Conservation (phyloP, 2,329 filamentous ascomycete genomes). For the Colletotrichum ledebouriae region DNA sequence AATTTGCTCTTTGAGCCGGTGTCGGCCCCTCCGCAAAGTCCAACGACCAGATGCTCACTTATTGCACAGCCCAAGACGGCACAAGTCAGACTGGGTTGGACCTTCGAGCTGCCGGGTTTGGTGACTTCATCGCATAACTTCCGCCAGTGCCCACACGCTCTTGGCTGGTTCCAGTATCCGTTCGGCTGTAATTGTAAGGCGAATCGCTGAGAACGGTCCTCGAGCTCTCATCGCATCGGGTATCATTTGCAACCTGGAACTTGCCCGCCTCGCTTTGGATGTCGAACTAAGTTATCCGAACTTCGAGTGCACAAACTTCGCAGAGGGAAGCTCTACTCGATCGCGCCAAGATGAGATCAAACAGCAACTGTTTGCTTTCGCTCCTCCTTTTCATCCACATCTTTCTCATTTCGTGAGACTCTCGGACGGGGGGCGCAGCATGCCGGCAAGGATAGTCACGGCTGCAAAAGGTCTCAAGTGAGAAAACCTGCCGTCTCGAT, state of each 20-base stretch:
- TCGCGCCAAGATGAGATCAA: slow-evolving; percentile 35
- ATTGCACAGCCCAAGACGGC: not conserved
- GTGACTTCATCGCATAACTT: slow-evolving; percentile 30
- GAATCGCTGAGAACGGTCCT: slow-evolving; percentile 7
- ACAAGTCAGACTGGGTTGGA: slow-evolving; percentile 8
- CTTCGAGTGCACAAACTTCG: not conserved
- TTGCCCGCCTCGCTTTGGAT: not conserved
- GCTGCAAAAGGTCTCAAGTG: not conserved
- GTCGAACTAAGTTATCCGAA: slow-evolving; percentile 29
- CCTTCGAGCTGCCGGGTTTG: slow-evolving; percentile 22
- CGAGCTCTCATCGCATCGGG: not conserved
- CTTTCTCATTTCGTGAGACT: slow-evolving; percentile 15
- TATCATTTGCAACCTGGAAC: too few relatives aligned
- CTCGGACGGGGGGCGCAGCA: slow-evolving; percentile 25
- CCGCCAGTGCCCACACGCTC: slow-evolving; percentile 10
- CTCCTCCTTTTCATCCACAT: slow-evolving; percentile 2
- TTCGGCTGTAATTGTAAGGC: slow-evolving; percentile 5
- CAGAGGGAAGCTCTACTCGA: slow-evolving; percentile 33
- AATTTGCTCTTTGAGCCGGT: slow-evolving; percentile 32
- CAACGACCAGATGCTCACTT: not conserved
- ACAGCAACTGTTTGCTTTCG: slow-evolving; percentile 34
- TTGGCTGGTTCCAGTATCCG: not conserved
- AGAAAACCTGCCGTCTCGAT: not conserved
- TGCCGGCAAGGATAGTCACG: slow-evolving; percentile 5
- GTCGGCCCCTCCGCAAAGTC: slow-evolving; percentile 30